Conservation (phyloP, 192 early-diverging fungal species). For the Allomyces macrogynus region DNA sequence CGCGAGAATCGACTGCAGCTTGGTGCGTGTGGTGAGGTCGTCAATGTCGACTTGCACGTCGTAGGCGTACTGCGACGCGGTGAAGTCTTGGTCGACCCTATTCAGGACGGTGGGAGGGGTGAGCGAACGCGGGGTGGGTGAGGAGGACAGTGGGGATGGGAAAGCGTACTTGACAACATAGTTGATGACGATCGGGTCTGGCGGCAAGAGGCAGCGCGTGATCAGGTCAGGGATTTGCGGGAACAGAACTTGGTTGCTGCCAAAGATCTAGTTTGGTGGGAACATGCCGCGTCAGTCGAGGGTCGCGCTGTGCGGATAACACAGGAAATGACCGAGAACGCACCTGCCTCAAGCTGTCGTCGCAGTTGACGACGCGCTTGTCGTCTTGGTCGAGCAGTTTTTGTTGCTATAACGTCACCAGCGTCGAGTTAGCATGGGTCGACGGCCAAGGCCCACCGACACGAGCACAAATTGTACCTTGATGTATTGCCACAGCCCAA, state of each 20-base stretch:
- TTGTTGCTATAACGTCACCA: constrained; percentile 30
- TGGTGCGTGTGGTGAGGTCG: constrained; percentile 32
- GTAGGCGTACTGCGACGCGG: constrained; percentile 56
- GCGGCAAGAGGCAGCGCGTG: constrained; percentile 43
- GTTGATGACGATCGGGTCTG: constrained; percentile 73
- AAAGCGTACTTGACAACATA: constrained; percentile 59
- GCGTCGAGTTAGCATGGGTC: not conserved
- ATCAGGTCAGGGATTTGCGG: constrained; percentile 65
- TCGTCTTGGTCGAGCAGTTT: constrained; percentile 79
- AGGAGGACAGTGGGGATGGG: too few species aligned
- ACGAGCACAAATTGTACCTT: constrained; percentile 29
- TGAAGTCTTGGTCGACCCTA: constrained; percentile 53
- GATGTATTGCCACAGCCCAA: constrained; percentile 89
- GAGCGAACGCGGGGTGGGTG: too few species aligned
- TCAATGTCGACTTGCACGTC: constrained; percentile 85
- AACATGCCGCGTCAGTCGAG: too few species aligned
- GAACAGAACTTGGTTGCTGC: constrained; percentile 44
- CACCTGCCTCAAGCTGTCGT: constrained; percentile 48
- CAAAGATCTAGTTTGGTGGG: constrained; percentile 32
- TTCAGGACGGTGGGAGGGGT: too few species aligned
- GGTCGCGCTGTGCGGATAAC: too few species aligned
- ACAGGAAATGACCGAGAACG: not conserved
- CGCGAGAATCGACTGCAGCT: constrained; percentile 31
- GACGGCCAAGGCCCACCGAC: constrained; percentile 1
- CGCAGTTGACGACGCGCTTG: constrained; percentile 66